phyloP scores from a whole-genome alignment of 2,329 filamentous ascomycete species.

The Sporothrix inflata region DNA sequence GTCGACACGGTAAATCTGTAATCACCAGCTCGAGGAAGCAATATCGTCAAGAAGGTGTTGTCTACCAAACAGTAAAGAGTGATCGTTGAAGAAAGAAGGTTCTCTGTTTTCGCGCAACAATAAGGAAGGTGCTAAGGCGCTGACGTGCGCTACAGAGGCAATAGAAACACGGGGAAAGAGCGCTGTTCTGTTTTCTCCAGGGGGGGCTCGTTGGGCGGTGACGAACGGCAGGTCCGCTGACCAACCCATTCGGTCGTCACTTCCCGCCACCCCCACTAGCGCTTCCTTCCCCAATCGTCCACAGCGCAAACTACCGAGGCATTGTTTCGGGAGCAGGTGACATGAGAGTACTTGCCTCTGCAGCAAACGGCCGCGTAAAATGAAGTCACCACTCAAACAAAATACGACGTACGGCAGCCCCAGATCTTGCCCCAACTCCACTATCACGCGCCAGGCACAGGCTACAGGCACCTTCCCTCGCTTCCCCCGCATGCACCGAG shows the following conservation, averaged over 20 bases:
- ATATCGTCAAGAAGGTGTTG: not conserved
- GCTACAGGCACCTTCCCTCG: not conserved
- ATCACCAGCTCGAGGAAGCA: slow-evolving; percentile 1
- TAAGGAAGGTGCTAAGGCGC: slow-evolving; percentile 1
- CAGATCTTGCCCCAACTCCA: slow-evolving; percentile 16
- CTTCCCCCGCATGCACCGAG: slow-evolving; percentile 11
- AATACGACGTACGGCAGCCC: not conserved
- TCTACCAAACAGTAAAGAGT: slow-evolving; percentile 1
- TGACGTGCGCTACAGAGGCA: too few species aligned
- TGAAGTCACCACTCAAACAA: not conserved
- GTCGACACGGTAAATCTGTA: not conserved
- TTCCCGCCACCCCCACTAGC: slow-evolving; percentile 18
- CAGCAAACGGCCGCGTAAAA: not conserved
- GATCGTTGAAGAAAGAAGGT: not conserved
- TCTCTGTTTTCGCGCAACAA: not conserved
- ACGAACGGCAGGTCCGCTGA: slow-evolving; percentile 25
- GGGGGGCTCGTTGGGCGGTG: slow-evolving; percentile 21
- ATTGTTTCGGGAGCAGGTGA: slow-evolving; percentile 30
- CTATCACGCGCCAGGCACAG: slow-evolving; percentile 13
- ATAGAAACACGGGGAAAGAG: slow-evolving; percentile 17
- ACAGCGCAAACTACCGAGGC: slow-evolving; percentile 26
- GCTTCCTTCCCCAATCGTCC: not conserved
- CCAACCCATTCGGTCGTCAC: slow-evolving; percentile 4
- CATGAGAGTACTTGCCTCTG: not conserved
- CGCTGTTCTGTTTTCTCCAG: not conserved